Conservation (phyloP, 2,329 filamentous ascomycete genomes). For the Paracamarosporium sp. region DNA sequence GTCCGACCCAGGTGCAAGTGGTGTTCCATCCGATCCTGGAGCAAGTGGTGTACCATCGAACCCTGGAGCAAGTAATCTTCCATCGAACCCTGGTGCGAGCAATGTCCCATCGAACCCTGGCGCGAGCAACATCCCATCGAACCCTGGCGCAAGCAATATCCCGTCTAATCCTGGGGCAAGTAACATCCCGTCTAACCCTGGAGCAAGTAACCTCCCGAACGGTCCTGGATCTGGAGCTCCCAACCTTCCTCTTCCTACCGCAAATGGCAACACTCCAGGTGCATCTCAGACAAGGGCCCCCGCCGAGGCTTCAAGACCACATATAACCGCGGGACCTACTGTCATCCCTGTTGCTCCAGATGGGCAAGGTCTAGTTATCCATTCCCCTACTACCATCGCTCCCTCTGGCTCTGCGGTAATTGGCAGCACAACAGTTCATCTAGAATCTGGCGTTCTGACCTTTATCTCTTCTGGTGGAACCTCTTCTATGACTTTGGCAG, state of each 20-base stretch:
- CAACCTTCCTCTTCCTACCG: not conserved
- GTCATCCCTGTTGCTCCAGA: conserved; percentile 1
- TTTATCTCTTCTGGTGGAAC: not conserved
- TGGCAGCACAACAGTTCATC: not conserved
- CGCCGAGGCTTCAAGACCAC: not conserved
- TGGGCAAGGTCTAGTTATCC: not conserved
- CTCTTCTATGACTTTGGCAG: not conserved
- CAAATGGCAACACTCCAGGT: not conserved
- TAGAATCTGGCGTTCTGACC: not conserved
- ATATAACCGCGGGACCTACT: not conserved
- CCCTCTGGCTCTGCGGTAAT: not conserved
- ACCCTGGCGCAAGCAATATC: no score
- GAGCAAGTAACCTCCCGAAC: no score
- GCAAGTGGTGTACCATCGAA: no score
- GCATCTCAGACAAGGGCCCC: not conserved
- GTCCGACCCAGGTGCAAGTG: not conserved
- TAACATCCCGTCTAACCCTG: not conserved
- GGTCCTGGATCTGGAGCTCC: not conserved
- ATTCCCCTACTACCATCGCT: not conserved
- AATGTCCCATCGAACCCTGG: not conserved
- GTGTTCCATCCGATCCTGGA: not conserved
- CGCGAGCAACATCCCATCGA: no score
- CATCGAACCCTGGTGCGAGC: not conserved
- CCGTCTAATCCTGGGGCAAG: not conserved
- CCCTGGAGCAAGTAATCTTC: no score